Evolutionary conservation across 805 yeast species (phyloP).

Genomic region (Lipomyces starkeyi): DNA sequence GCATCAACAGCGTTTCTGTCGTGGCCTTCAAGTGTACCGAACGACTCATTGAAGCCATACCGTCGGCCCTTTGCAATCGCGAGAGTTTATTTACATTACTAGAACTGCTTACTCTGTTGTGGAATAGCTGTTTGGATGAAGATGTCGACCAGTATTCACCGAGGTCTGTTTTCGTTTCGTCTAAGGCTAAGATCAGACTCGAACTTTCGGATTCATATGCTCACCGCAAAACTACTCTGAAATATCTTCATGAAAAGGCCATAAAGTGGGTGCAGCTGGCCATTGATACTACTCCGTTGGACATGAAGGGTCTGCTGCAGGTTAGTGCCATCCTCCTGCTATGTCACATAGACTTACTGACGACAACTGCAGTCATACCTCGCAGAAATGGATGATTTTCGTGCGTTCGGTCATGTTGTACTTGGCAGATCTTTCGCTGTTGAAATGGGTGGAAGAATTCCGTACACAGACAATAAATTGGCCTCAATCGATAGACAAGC

Average conservation of each 20-base stretch:
- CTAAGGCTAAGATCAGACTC: constrained; percentile 55
- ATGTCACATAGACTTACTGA: background rate
- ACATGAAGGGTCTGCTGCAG: constrained; percentile 71
- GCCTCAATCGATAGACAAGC: constrained; percentile 51
- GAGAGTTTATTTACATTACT: constrained; percentile 75
- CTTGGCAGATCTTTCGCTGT: constrained; percentile 90
- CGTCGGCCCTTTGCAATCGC: constrained; percentile 79
- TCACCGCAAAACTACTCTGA: constrained; percentile 75
- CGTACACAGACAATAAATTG: constrained; percentile 70
- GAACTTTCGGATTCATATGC: constrained; percentile 74
- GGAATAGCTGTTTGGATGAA: constrained; percentile 81
- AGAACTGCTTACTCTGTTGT: constrained; percentile 78
- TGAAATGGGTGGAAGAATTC: constrained; percentile 78
- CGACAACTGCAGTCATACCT: constrained; percentile 64
- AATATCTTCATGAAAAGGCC: constrained; percentile 62
- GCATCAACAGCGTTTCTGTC: constrained; percentile 73
- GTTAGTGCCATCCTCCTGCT: background rate
- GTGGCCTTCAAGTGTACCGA: constrained; percentile 82
- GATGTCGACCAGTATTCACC: constrained; percentile 87
- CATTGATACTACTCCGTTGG: constrained; percentile 66
- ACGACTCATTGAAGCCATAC: constrained; percentile 65
- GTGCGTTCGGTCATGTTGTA: constrained; percentile 56
- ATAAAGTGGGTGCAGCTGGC: constrained; percentile 69
- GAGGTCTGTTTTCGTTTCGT: constrained; percentile 62
- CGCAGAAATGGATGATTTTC: constrained; percentile 52